Evolutionary conservation across 495 filamentous ascomycete species (phyloP).

Genomic region (Podospora appendiculata): DNA sequence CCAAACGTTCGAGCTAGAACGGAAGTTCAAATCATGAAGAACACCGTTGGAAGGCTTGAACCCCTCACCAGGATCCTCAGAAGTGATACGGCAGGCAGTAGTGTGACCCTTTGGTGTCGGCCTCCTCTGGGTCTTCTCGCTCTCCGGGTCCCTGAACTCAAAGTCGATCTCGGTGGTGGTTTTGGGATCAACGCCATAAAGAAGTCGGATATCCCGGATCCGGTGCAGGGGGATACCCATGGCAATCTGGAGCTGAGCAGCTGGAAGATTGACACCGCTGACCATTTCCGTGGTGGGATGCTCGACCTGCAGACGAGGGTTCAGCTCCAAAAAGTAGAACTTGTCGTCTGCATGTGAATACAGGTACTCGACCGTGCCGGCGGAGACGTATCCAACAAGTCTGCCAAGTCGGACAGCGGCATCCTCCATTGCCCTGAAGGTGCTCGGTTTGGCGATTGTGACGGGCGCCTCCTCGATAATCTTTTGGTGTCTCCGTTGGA

Average conservation of each 20-base stretch:
- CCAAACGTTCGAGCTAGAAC: constrained; percentile 97
- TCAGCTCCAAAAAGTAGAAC: constrained; percentile 98
- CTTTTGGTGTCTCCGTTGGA: constrained; percentile 98
- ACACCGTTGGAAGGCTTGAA: constrained; percentile 99
- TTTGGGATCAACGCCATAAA: constrained; percentile 93
- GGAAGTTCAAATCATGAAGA: constrained; percentile 98
- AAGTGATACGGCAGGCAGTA: constrained; percentile 98
- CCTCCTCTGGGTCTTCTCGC: constrained; percentile 74
- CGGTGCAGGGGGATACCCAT: constrained; percentile 97
- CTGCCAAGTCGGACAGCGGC: constrained; percentile 89
- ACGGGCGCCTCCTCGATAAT: constrained; percentile 99
- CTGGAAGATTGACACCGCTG: constrained; percentile 91
- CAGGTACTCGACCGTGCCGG: constrained; percentile 97
- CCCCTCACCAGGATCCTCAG: constrained; percentile 96
- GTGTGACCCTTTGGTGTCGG: constrained; percentile 93
- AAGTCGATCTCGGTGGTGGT: constrained; percentile 87
- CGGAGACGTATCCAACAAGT: constrained; percentile 96
- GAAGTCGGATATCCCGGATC: constrained; percentile 88
- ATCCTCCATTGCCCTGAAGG: constrained; percentile 94
- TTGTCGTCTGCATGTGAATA: constrained; percentile 98
- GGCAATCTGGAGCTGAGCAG: constrained; percentile 95
- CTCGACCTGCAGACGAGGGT: constrained; percentile 97
- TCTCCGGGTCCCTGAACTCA: constrained; percentile 83
- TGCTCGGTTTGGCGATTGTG: constrained; percentile 80
- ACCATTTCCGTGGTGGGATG: constrained; percentile 99